Conservation (phyloP, 140 eudicot species). For the Senecio squalidus region DNA sequence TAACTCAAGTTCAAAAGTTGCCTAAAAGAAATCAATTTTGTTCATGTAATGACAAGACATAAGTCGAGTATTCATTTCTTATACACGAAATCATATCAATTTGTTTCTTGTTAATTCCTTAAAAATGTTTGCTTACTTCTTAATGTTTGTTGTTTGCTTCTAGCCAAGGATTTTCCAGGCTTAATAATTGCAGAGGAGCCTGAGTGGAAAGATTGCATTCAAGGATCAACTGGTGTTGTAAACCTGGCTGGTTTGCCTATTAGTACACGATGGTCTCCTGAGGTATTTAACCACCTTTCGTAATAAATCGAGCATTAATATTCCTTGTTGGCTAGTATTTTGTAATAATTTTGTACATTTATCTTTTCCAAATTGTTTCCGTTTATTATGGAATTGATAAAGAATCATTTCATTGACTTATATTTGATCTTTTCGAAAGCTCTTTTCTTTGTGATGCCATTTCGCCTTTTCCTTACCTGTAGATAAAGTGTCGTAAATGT, state of each 20-base stretch:
- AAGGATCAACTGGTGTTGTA: constrained; percentile 88
- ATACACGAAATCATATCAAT: constrained; percentile 1
- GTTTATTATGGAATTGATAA: not conserved
- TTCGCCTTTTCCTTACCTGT: not conserved
- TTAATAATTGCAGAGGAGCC: constrained; percentile 80
- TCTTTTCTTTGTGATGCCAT: not conserved
- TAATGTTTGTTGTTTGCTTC: constrained; percentile 3
- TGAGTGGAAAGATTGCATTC: constrained; percentile 82
- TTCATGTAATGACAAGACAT: too few species aligned
- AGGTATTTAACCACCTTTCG: constrained; percentile 41
- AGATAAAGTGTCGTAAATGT: not conserved
- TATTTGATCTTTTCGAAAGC: not conserved
- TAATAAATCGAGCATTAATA: too few species aligned
- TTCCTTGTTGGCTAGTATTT: not conserved
- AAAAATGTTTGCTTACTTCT: not conserved
- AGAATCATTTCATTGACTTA: not conserved
- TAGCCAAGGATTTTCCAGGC: constrained; percentile 80
- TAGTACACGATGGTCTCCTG: constrained; percentile 97
- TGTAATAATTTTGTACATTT: not conserved
- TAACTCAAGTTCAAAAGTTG: too few species aligned
- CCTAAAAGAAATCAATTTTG: too few species aligned
- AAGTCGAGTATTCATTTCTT: constrained; percentile 1
- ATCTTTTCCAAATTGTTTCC: not conserved
- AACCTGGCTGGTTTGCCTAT: constrained; percentile 93
- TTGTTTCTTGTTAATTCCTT: not conserved